These are phyloP conservation scores for Lotmaria passim DNA, from an alignment of 208 protist genomes.

Conservation along the genomic window DNA sequence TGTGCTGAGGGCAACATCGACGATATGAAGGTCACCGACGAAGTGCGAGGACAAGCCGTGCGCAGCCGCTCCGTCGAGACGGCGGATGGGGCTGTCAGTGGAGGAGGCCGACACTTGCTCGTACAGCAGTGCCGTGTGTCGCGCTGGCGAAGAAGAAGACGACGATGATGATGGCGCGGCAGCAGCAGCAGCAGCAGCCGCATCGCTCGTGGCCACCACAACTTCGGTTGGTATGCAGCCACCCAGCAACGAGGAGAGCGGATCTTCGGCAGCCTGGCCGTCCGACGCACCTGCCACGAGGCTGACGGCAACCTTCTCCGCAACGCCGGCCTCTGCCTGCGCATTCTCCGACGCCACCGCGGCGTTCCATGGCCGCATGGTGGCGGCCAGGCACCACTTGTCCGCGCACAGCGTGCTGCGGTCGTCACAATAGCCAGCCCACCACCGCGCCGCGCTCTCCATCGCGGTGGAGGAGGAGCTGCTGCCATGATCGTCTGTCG, in stretches of 20 bases:
- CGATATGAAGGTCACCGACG: slow-evolving; percentile 37
- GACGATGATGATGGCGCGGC: not conserved
- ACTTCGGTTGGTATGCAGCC: not conserved
- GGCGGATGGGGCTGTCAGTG: not conserved
- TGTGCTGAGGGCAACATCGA: slow-evolving; percentile 22
- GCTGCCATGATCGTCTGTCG: not conserved
- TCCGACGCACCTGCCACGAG: not conserved
- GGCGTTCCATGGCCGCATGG: slow-evolving; percentile 38
- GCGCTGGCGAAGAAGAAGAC: not conserved
- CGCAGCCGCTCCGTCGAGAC: not conserved
- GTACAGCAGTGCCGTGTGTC: slow-evolving; percentile 43
- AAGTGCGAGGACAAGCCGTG: slow-evolving; percentile 22
- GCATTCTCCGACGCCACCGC: slow-evolving; percentile 33
- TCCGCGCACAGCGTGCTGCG: slow-evolving; percentile 38
- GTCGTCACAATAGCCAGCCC: slow-evolving; percentile 44
- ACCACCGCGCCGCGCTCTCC: slow-evolving; percentile 39
- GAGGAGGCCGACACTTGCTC: slow-evolving; percentile 35
- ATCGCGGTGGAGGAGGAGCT: not conserved
- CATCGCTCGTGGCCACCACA: too few species aligned
- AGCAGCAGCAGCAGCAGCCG: not conserved
- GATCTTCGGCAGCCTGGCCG: not conserved
- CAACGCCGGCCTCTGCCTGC: not conserved
- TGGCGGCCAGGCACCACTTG: slow-evolving; percentile 45
- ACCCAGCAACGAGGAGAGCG: not conserved
- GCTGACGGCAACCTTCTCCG: slow-evolving; percentile 9